Evolutionary conservation across 805 yeast genomes (phyloP), one percentile per base, ranked within the genome.

Genomic region (Myxozyma vanderwaltii): DNA sequence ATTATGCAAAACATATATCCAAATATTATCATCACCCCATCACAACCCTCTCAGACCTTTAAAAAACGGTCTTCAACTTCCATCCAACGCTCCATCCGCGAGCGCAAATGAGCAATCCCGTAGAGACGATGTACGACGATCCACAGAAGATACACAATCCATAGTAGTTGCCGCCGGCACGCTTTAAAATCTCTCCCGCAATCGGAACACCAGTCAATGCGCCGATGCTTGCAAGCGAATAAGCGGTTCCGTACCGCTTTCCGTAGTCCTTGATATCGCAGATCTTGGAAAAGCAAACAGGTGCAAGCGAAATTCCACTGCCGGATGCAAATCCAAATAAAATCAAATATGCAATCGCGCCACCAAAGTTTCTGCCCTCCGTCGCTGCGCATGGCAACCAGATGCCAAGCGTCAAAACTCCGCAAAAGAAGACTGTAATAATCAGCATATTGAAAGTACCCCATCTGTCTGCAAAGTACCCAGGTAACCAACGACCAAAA

Each of bases 221-320:
- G 7, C 75, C 77, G 39, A 75, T n/a, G 15, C 75, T 70, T 7
- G 70, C 75, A 27, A 75, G 61, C 51, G 82, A 83, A 69, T 84
- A 86, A 60, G 84, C 79, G 13, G 89, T 78, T 0, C 91, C 91
- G 64, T 83, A 86, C 24, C 87, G 73, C 61, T 81, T 83, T 19
- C 91, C 91, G 69, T 86, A 86, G 56, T 83, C 81, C 60, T 79
- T 76, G 0, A 86, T 83, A 15, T 79, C 80, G n/a, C 86, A 81
- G 31, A 88, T 82, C 49, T 81, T 81, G 0, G 88, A 81, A 17
- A 86, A 79, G 61, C 91, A 86, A 2, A 83, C 84, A 0, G 92
- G 90, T 0, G 87, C 81, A 51, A 87, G 68, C 0, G 88, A 79
- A 43, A 87, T 74, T 4, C 86, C 82, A 21, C 87, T 81, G 2